Evolutionary conservation across 1,139 yeast species (phyloP), one percentile per base, ranked within the genome.

Genomic region (Yarrowia galli): DNA sequence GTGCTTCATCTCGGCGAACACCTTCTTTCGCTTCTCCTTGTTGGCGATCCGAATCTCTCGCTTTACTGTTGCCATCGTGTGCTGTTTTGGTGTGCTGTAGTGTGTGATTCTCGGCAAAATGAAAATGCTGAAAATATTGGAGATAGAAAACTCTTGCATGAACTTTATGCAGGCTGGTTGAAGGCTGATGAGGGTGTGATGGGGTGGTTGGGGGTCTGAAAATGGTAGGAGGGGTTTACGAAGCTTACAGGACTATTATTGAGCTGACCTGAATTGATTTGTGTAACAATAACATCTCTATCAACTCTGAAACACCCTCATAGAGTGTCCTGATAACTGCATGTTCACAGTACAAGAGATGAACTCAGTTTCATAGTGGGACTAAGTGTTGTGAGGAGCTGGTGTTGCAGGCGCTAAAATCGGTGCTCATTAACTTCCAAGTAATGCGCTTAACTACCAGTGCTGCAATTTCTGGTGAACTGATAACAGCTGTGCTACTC

Each of bases 1-100:
- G 75, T 89, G 89, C 77, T 89, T 89, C 70, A 91, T 78, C 69
- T 88, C 86, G 16, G 92, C 89, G 78, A 85, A 90, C 60, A 92
- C 83, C 79, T 89, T 86, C 77, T 91, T 96, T 72, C 98, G 86
- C 74, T 86, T 85, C 73, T 87, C 87, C 79, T 91, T 92, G 79
- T 92, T 92, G 75, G 84, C 87, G 69, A 91, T 87, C 69, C 77
- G 75, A 38, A 77, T 67, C 67, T 71, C 73, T 68, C 75, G 76
- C 45, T 70, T 74, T n/a, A 54, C 68, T 25, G 45, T 51, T n/a
- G 23, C 54, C 6, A 72, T 72, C 9, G 74, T 75, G 74, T 77
- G 76, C 43, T 53, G 42, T 51, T n/a, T 36, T 35, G 32, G 32
- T 61, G 38, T 60, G 38, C 42, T 22, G 32, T 49, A 25, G 6